These are phyloP conservation scores for Mucor lusitanicus DNA, from an alignment of 371 early-diverging fungal genomes.

Conservation along the genomic window DNA sequence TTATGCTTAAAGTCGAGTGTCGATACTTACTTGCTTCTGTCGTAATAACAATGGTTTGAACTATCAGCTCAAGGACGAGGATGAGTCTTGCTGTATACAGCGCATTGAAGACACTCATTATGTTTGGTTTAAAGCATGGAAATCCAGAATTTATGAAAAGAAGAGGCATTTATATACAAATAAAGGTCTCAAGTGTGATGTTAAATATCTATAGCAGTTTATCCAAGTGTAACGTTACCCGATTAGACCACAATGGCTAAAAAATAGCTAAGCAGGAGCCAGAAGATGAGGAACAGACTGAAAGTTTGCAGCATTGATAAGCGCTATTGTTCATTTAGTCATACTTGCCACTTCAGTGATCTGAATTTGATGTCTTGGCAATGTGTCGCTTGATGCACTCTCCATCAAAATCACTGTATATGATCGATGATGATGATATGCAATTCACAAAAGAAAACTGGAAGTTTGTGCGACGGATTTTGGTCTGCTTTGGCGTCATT, in stretches of 20 bases:
- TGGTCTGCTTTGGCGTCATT: neutral
- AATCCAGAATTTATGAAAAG: neutral
- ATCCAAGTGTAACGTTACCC: neutral
- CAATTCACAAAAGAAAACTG: neutral
- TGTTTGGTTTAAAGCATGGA: neutral
- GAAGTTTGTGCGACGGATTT: neutral
- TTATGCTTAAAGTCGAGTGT: no score
- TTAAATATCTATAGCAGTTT: neutral
- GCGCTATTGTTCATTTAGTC: neutral
- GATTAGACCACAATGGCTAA: neutral
- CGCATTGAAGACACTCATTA: neutral
- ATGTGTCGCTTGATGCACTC: neutral
- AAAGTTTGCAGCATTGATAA: neutral
- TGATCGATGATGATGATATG: neutral
- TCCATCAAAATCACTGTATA: neutral
- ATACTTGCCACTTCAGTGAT: neutral
- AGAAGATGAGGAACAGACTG: neutral
- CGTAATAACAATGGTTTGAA: neutral
- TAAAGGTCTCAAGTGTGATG: neutral
- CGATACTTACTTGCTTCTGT: slow-evolving; percentile 7
- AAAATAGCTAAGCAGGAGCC: neutral
- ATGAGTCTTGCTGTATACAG: neutral
- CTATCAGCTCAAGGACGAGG: neutral
- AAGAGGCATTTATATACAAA: neutral
- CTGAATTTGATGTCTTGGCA: neutral